Base-by-base conservation (phyloP, 345 rosid species). In the Linum usitatissimum region DNA sequence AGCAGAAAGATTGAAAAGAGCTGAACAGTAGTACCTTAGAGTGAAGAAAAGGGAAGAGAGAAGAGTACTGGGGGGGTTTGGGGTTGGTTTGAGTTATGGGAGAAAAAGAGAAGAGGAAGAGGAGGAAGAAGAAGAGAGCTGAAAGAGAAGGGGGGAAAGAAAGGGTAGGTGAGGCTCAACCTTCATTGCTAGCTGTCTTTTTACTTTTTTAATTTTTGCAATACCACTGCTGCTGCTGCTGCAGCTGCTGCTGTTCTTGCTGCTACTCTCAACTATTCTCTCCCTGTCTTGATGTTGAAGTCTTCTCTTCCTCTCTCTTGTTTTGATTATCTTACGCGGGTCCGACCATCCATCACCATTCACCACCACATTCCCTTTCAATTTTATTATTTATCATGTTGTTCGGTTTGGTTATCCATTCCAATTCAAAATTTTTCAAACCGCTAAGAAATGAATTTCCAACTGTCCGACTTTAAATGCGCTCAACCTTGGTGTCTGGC, bases 181-280 rank as follows among this genome's bases (percentile, higher is more conserved):
- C 81, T 68, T 80, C 86, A 82, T 70, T 76, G 90, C 94, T 76
- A 84, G 94, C 90, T 86, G 94, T 79, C 71, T 69, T 76, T 82
- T 78, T 70, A 72, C 57, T 69, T 60, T 45, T 19, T 38, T 20
- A 60, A 51, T 3, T 3, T 51, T 51, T 51, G 14, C n/a, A 10
- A 1, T 48, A 48, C 0, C 3, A 9, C 12, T 48, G 1, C 3
- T 48, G 1, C n/a, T 17, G 14, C 18, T 51, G 3, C 4, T 51
- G 14, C 18, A 3, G 3, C 4, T 51, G 4, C 18, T 51, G n/a
- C 18, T 51, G 14, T 51, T 51, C 4, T 51, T 51, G 14, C 18
- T 9, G 17, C 18, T 3, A 9, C 55, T 9, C 18, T 9, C 18
- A 13, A 13, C 18, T 15, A 15, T 51, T 8, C 18, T 51, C 55